Percentiles rank a stretch among this genome's conserved stretches.
Evolutionary conservation across 1,139 yeast species (phyloP).

Genomic region (Nadsonia starkeyi-henricii): DNA sequence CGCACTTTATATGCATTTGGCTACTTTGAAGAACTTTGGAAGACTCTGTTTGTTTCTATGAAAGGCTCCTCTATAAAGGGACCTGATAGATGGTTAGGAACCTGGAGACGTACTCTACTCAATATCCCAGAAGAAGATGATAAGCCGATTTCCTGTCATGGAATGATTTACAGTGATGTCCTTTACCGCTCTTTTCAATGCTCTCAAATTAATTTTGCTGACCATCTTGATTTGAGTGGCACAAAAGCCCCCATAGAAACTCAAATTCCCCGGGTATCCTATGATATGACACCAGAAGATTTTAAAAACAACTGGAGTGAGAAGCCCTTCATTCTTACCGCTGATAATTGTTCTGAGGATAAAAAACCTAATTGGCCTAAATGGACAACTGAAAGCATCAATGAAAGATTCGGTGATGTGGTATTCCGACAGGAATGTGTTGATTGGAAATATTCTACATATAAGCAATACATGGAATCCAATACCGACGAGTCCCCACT

Average conservation of each 20-base stretch:
- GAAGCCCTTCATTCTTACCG: constrained; percentile 54
- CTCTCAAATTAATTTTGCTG: constrained; percentile 47
- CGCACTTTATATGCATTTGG: constrained; percentile 56
- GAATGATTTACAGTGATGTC: constrained; percentile 41
- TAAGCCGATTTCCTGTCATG: constrained; percentile 23
- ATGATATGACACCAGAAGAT: constrained; percentile 27
- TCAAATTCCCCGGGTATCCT: constrained; percentile 12
- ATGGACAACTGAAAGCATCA: constrained; percentile 44
- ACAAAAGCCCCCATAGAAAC: constrained; percentile 33
- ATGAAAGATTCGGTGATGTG: constrained; percentile 41
- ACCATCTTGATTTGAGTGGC: constrained; percentile 28
- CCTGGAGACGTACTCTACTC: constrained; percentile 59
- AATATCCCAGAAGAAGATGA: constrained; percentile 29
- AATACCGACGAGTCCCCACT: constrained; percentile 74
- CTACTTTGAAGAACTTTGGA: constrained; percentile 72
- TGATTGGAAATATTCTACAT: constrained; percentile 56
- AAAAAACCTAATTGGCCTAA: constrained; percentile 26
- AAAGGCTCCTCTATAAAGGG: constrained; percentile 8
- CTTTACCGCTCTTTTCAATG: constrained; percentile 72
- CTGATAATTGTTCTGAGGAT: constrained; percentile 9
- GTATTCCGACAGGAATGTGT: constrained; percentile 75
- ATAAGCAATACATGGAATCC: constrained; percentile 42
- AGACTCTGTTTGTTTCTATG: constrained; percentile 31
- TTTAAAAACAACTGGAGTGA: constrained; percentile 37
- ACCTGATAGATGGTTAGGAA: constrained; percentile 45